Evolutionary conservation across 257 asterid genomes (phyloP).

Genomic region (Galeopsis tetrahit): DNA sequence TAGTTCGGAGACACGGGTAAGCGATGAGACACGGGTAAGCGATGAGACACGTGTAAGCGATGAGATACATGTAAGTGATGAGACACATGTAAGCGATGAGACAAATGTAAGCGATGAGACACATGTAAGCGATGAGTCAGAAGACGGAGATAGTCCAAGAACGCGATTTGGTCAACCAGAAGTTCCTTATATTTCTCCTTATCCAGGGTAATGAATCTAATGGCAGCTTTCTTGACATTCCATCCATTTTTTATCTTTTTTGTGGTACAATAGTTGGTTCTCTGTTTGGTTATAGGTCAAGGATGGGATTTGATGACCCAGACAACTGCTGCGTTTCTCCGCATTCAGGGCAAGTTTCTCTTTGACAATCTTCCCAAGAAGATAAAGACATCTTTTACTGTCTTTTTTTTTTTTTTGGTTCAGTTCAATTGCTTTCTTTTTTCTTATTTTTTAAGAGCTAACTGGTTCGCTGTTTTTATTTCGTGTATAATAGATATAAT

Average conservation of each 20-base stretch:
- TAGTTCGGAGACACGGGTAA: constrained; percentile 39
- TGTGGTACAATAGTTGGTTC: constrained; percentile 1
- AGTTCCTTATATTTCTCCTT: constrained; percentile 33
- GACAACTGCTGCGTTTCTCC: no score
- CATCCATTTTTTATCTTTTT: background rate
- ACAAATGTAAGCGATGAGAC: background rate
- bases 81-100: no score
- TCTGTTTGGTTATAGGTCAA: background rate
- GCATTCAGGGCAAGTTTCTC: no score
- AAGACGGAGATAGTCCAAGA: constrained; percentile 36
- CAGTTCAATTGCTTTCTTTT: background rate
- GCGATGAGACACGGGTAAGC: no score
- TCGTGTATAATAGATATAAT: background rate
- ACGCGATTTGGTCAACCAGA: constrained; percentile 29
- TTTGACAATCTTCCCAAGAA: background rate
- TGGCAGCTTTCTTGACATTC: constrained; percentile 25
- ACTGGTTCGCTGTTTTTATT: background rate
- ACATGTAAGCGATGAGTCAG: background rate
- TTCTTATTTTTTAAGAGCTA: background rate
- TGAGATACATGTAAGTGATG: no score
- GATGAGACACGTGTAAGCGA: no score
- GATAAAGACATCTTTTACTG: background rate
- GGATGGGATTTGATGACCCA: no score
- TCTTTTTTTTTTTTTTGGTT: background rate
- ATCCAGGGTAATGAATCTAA: constrained; percentile 44